These are phyloP conservation scores for Acmispon strigosus DNA, from an alignment of 306 rosid genomes.

Conservation along the genomic window DNA sequence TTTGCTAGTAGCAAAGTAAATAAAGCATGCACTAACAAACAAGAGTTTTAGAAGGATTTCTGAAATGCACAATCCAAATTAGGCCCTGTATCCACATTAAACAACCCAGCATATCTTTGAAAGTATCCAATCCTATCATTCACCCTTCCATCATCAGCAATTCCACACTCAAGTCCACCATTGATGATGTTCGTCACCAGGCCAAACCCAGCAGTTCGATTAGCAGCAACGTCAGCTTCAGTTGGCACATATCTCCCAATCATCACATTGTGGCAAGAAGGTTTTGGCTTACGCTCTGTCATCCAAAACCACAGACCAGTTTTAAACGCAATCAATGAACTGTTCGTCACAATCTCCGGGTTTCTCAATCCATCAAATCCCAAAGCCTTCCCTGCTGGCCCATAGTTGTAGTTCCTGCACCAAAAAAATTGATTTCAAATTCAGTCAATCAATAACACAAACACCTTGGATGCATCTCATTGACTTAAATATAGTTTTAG, in stretches of 20 bases:
- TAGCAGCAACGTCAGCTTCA: slow-evolving; percentile 45
- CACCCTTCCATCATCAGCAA: slow-evolving; percentile 40
- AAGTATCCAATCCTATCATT: slow-evolving; percentile 61
- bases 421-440: background rate
- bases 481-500: too few relatives aligned
- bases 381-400: slow-evolving; percentile 64
- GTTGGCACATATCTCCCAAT: slow-evolving; percentile 49
- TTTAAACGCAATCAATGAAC: slow-evolving; percentile 46
- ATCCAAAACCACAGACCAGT: slow-evolving; percentile 83
- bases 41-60: slow-evolving; percentile 29
- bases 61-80: slow-evolving; percentile 57
- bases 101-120: slow-evolving; percentile 41
- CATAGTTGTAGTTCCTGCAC: slow-evolving; percentile 66
- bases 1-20: background rate
- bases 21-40: background rate
- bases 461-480: background rate
- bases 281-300: slow-evolving; percentile 52
- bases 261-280: slow-evolving; percentile 79
- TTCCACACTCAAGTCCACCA: slow-evolving; percentile 71
- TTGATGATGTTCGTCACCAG: slow-evolving; percentile 66
- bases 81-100: slow-evolving; percentile 47
- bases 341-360: slow-evolving; percentile 57
- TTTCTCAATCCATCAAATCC: slow-evolving; percentile 63
- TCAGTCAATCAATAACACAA: background rate
- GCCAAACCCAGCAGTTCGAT: slow-evolving; percentile 57